phyloP scores from a whole-genome alignment of 805 yeast genomes.

The Starmerella vitae region DNA sequence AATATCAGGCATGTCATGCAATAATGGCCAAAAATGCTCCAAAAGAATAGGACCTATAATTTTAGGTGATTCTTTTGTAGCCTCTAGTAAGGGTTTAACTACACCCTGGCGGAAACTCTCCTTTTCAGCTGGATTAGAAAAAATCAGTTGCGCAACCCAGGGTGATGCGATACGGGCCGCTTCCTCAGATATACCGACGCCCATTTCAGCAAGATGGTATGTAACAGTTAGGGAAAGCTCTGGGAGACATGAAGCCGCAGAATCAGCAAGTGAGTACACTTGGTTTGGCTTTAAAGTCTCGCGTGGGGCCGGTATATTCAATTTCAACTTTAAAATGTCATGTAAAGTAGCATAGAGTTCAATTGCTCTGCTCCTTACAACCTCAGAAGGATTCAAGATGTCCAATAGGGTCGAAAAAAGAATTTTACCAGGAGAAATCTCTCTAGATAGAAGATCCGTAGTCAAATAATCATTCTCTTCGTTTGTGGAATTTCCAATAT shows the following conservation, averaged over 20 bases:
- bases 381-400: background rate
- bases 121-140: background rate
- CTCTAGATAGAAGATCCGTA: background rate
- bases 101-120: background rate
- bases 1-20: slow-evolving; percentile 1
- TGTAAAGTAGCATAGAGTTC: slow-evolving; percentile 11
- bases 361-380: slow-evolving; percentile 5
- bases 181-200: background rate
- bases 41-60: background rate
- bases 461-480: background rate
- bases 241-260: slow-evolving; percentile 8
- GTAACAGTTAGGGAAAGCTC: slow-evolving; percentile 6
- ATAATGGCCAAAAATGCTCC: slow-evolving; percentile 10
- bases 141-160: slow-evolving; percentile 4
- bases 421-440: slow-evolving; percentile 6
- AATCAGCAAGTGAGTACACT: slow-evolving; percentile 1
- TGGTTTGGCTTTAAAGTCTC: slow-evolving; percentile 2
- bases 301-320: slow-evolving; percentile 5
- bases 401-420: slow-evolving; percentile 9
- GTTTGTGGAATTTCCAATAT: background rate
- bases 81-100: slow-evolving; percentile 3
- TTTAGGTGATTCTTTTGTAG: background rate
- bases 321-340: slow-evolving; percentile 3
- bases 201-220: background rate
- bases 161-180: slow-evolving; percentile 10